Base-by-base conservation (phyloP, 257 asterid genomes). In the Linderniella brevidens region DNA sequence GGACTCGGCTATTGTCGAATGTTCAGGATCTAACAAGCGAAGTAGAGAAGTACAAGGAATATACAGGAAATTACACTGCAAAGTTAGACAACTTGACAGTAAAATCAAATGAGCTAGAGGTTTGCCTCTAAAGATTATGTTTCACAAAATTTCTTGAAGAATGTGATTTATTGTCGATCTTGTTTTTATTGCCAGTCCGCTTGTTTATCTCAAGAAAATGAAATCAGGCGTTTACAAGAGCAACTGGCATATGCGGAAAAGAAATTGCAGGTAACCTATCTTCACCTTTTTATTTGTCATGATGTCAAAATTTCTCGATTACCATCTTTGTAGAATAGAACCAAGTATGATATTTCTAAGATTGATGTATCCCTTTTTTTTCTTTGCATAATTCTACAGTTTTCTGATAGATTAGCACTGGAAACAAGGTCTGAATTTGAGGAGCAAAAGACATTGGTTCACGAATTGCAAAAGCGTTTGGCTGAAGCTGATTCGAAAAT, bases 401-500 rank as follows among this genome's bases (percentile, higher is more conserved):
- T 75, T 56, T 79, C 93, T 39, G 78, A 82, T 58, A 46, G 62
- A 57, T 85, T 94, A 12, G 77, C 67, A 5, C 39, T 73, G 68
- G 82, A 71, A 58, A 80, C 94, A 40, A 73, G 77, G 50, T 59
- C 79, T 50, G 93, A 71, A 56, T 82, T 59, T 62, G 95, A 86
- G 71, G 78, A 65, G 50, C 90, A 77, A 57, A 69, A 74, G 49
- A 51, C 67, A 36, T 42, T 65, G 32, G 70, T 79, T 14, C 17
- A 17, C 48, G 86, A 85, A 50, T 56, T 92, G 46, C 74, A 71
- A 35, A 69, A 29, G 52, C 93, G 92, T 11, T 73, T 92, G 19
- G 78, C 77, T 41, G 93, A 82, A 19, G 92, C 99, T 11, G 99
- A 92, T 49, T 41, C 43, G 14, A 86, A 86, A 49, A 72, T 86